Base-by-base conservation (phyloP, 306 rosid species). In the Pachyrhizus erosus region DNA sequence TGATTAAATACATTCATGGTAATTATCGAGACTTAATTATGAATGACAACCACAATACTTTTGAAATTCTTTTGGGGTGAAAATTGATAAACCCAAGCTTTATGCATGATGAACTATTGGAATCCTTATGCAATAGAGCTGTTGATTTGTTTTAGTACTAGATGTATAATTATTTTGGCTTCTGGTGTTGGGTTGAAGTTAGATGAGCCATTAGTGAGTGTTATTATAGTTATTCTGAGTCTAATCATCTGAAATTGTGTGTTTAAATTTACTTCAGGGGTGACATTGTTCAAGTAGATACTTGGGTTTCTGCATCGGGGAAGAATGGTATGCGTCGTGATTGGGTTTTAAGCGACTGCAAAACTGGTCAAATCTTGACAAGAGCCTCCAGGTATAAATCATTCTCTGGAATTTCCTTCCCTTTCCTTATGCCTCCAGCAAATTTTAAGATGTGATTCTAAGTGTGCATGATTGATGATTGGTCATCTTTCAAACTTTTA, bases 261-360 rank as follows among this genome's bases (percentile, higher is more conserved):
- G 52, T 66, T 52, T 33, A 37, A 77, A 12, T 87, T 27, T 87
- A 29, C 60, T 80, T 39, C 90, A 96, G 99, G 99, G 98, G 98
- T 78, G 99, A 96, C 78, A 89, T 92, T 79, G 99, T 94, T 89
- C 94, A 94, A 81, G 97, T 96, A 65, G 95, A 93, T 88, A 93
- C 98, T 77, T 93, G 97, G 97, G 99, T 92, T 72, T 87, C 94
- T 86, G 88, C 86, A 75, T 93, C 97, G 0, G 99, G 99, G 78
- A 96, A 93, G 84, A 92, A 96, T 88, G 97, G 98, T 43, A 94
- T 96, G 99, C 97, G 97, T 13, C 99, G 99, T 73, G 98, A 96
- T 89, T 96, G 99, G 99, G 88, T 92, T 51, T 77, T 96, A 81
- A 86, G 91, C 2, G 97, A 96, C 86, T 86, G 84, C 69, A 88